These are phyloP conservation scores for Kuraishia piskuri DNA, from an alignment of 805 yeast genomes.

Conservation along the genomic window DNA sequence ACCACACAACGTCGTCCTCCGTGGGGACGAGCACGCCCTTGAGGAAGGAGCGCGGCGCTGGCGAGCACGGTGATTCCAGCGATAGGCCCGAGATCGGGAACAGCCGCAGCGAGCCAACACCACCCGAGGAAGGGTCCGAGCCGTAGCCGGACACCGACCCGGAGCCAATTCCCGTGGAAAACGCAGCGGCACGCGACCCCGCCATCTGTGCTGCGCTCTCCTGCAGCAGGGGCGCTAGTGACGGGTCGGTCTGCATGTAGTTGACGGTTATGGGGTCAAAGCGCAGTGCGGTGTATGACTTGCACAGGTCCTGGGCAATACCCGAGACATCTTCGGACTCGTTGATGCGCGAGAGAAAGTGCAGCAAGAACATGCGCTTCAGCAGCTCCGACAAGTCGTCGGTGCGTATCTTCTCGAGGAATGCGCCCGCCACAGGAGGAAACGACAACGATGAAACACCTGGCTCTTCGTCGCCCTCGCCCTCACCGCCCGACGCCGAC, in stretches of 20 bases:
- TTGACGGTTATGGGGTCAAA: constrained; percentile 15
- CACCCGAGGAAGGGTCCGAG: too few relatives aligned
- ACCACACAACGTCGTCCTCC: constrained; percentile 92
- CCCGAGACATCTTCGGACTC: constrained; percentile 12
- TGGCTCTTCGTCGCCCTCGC: background rate
- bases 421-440: background rate
- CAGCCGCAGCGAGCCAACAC: background rate
- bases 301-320: constrained; percentile 13
- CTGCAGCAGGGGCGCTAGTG: constrained; percentile 10
- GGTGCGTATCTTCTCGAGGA: background rate
- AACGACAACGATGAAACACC: background rate
- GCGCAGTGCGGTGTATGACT: constrained; percentile 15
- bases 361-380: constrained; percentile 17
- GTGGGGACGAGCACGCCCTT: constrained; percentile 79
- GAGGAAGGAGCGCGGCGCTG: constrained; percentile 41
- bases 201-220: constrained; percentile 4
- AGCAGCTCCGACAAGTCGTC: constrained; percentile 15
- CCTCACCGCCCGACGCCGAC: background rate
- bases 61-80: background rate
- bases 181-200: background rate
- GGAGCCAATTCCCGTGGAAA: constrained; percentile 5
- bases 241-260: constrained; percentile 17
- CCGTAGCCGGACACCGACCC: constrained; percentile 3
- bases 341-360: constrained; percentile 18
- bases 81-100: background rate